Percentiles rank a stretch among this genome's conserved stretches.
These are phyloP conservation scores for Fusarium anthophilum DNA, from an alignment of 2,329 filamentous ascomycete species.

Conservation along the genomic window DNA sequence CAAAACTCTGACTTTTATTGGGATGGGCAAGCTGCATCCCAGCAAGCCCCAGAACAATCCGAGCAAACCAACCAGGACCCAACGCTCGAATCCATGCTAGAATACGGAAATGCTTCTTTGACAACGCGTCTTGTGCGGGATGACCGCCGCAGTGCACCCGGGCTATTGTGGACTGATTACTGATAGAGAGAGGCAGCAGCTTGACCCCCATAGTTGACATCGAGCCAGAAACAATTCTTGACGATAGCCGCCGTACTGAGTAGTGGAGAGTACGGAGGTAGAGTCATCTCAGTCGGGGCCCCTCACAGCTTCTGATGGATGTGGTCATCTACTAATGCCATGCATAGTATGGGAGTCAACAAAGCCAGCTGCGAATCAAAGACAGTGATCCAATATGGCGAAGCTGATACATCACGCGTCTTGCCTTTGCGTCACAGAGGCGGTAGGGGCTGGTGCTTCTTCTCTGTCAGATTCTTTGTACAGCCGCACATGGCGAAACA, in stretches of 20 bases:
- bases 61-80: constrained; percentile 7
- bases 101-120: background rate
- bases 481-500: constrained; percentile 13
- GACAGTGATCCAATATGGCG: background rate
- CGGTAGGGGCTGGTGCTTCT: background rate
- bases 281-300: constrained; percentile 4
- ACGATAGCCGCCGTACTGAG: constrained; percentile 14
- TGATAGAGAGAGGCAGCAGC: background rate
- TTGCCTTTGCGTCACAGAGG: constrained; percentile 12
- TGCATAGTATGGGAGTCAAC: background rate
- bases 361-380: constrained; percentile 5
- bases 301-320: background rate
- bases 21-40: constrained; percentile 28
- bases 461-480: background rate
- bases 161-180: background rate
- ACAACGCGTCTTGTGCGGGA: background rate
- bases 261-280: constrained; percentile 20
- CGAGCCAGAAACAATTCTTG: background rate
- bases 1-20: constrained; percentile 24
- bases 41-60: constrained; percentile 16
- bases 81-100: background rate
- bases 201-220: background rate
- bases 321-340: background rate
- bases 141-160: background rate
- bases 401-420: constrained; percentile 4